Evolutionary conservation across 768 basidiomycete genomes (phyloP), one percentile per base, ranked within the genome.

Genomic region (Dioszegia aurantiaca): DNA sequence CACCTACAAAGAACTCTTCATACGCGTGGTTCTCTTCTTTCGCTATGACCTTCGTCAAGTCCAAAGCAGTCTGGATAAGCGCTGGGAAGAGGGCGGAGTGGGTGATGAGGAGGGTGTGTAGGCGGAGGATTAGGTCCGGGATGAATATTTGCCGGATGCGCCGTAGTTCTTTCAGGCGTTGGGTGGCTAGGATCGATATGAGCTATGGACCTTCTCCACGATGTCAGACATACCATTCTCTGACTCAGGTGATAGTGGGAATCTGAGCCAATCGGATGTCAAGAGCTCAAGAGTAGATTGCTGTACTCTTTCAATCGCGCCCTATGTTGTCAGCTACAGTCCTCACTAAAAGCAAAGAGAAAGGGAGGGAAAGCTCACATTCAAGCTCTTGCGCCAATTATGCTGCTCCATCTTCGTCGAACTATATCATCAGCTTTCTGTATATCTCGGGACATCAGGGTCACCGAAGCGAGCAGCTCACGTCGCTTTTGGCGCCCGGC

Each of bases 71-170:
- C 64, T 87, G 85, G 27, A 94, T 31, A 79, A 75, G 89, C 87
- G 54, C 28, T 4, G 86, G 84, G 40, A 90, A 80, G 21, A 83
- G 77, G 10, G 80, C 75, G 8, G 85, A 79, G 4, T 90, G 89
- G 31, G 80, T 77, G 59, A 84, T 82, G 11, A 98, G 78, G 48
- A 87, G 78, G 42, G 82, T 80, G 69, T 97, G 92, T 1, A 98
- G 78, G 21, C 90, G 85, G 62, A 97, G 81, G 65, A 97, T 84
- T 21, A 97, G 81, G 72, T 95, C 91, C 0, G 92, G 94, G 24
- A 95, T 80, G 75, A 87, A 93, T 28, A 93, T 84, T 67, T 91
- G 86, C 40, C 92, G 84, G 51, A 94, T 87, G n/a, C 87, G 84
- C 12, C 83, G 77, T 44, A 94, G 82, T 61, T 93, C 89, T 21